Evolutionary conservation across 192 early-diverging fungal genomes (phyloP), one percentile per base, ranked within the genome.

Genomic region (Linnemannia elongata): DNA sequence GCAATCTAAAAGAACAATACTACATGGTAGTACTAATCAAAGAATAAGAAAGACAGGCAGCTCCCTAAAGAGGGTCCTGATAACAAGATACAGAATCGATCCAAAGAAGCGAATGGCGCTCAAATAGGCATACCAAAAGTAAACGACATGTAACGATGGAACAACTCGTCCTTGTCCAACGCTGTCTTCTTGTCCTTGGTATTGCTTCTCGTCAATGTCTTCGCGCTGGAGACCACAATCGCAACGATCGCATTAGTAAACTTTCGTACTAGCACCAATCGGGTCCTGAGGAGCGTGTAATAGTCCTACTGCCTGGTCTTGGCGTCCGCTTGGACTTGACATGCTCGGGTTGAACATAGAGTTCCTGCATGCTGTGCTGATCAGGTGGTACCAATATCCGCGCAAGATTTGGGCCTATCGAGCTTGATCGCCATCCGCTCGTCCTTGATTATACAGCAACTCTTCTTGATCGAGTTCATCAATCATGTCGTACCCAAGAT

Each of bases 231-330:
- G 74, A 97, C 90, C 44, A 90, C 90, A 74, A 95, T 91, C 69
- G 96, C 89, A 36, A 98, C 87, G n/a, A 94, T 55, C 15, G 92
- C 92, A 82, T 98, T 98, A 76, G 94, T 92, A 85, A 96, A 95
- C 91, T 97, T 94, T 97, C 97, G 97, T 12, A 90, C 86, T 15
- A 97, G 91, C 4, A 98, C 93, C 66, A 97, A 88, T 33, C 88
- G 84, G 4, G 97, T 97, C 36, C 97, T 92, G 93, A 97, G 97
- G 82, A 94, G 89, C 87, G 94, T 94, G 92, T 97, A 96, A 83
- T 96, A 93, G 80, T 98, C 96, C 79, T 97, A 97, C 80, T 94
- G 93, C 89, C 97, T 97, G 13, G 93, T 94, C 76, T 92, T 92
- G n/a, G 92, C 91, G 85, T 97, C 95, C 73, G 89, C 57, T 94